Conservation (phyloP, 108 stramenopile genomes). For the Chaetoceros muelleri region DNA sequence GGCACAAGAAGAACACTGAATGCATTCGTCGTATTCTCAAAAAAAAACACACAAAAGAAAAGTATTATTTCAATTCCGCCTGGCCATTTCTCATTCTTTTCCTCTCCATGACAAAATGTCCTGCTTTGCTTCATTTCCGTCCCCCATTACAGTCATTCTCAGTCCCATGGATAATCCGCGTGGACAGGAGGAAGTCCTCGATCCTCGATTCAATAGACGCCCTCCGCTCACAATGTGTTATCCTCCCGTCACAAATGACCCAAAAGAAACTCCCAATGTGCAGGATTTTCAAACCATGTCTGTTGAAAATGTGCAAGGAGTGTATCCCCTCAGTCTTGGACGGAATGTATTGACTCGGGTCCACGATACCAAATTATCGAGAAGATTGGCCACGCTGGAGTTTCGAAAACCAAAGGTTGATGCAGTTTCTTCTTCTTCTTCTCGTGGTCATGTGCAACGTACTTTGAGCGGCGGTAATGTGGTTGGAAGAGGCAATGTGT, state of each 20-base stretch:
- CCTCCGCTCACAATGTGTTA: neutral
- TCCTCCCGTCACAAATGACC: neutral
- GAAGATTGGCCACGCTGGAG: neutral
- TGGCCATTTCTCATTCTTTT: too few species aligned
- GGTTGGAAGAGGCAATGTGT: neutral
- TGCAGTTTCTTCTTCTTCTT: too few species aligned
- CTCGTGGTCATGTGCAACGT: too few species aligned
- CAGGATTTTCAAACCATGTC: neutral
- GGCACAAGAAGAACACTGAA: too few species aligned
- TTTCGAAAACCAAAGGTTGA: too few species aligned
- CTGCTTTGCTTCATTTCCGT: too few species aligned
- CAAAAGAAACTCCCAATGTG: neutral
- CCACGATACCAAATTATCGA: neutral
- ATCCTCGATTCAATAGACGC: neutral
- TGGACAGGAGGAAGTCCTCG: neutral
- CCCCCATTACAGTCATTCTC: neutral
- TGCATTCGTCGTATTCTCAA: too few species aligned
- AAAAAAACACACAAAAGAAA: too few species aligned
- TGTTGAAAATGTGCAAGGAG: neutral
- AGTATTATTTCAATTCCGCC: too few species aligned
- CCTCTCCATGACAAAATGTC: too few species aligned
- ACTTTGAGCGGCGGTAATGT: too few species aligned
- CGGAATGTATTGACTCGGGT: neutral
- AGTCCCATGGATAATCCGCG: neutral
- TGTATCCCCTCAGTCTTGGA: neutral